phyloP scores from a whole-genome alignment of 331 rosid species.

The Ulmus americana region DNA sequence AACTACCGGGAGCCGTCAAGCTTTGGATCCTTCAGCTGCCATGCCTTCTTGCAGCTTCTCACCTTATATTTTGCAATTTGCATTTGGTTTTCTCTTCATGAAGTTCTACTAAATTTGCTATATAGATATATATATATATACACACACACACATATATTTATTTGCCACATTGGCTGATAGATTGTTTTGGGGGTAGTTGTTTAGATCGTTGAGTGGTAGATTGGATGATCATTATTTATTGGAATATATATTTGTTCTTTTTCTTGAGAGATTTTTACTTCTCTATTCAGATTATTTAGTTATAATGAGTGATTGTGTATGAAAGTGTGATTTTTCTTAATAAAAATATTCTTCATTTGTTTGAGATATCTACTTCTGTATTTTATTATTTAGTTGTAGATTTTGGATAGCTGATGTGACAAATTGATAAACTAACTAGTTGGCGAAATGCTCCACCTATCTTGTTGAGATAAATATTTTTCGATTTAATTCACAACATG shows the following conservation, averaged over 20 bases:
- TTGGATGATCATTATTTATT: constrained; percentile 20
- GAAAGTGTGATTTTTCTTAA: not conserved
- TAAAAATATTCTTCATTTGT: not conserved
- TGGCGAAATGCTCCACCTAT: too few relatives aligned
- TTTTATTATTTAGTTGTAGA: too few relatives aligned
- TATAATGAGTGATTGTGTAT: too few relatives aligned
- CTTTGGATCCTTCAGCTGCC: constrained; percentile 52
- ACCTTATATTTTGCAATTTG: constrained; percentile 33
- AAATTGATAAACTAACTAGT: too few relatives aligned
- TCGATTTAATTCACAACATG: too few relatives aligned
- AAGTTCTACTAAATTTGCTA: constrained; percentile 34
- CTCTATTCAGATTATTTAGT: too few relatives aligned
- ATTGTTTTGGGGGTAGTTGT: constrained; percentile 26
- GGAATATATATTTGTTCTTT: not conserved
- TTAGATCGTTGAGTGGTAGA: constrained; percentile 18
- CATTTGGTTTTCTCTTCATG: constrained; percentile 33
- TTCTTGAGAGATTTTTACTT: not conserved
- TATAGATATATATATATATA: too few relatives aligned
- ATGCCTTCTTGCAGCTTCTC: constrained; percentile 31
- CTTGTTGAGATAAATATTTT: too few relatives aligned
- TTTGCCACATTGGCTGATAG: not conserved
- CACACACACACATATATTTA: not conserved
- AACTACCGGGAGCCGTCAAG: constrained; percentile 44
- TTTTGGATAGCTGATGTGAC: too few relatives aligned
- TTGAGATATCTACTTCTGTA: not conserved